Conservation (phyloP, 805 yeast species). For the Vanderwaltozyma polyspora region DNA sequence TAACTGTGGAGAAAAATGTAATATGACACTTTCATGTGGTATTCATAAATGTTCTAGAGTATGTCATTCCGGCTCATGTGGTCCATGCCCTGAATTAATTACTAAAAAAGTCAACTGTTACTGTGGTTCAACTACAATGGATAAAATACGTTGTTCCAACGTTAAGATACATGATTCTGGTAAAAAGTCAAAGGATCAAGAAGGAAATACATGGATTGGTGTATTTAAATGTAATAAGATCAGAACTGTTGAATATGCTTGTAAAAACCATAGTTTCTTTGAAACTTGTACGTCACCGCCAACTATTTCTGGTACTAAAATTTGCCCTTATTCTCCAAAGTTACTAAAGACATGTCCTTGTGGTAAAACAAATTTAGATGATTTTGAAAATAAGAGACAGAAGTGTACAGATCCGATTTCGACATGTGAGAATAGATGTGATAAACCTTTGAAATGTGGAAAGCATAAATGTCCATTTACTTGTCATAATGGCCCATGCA, state of each 20-base stretch:
- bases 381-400: slow-evolving; percentile 33
- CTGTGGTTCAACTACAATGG: slow-evolving; percentile 50
- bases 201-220: slow-evolving; percentile 37
- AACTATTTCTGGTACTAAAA: slow-evolving; percentile 15
- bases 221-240: slow-evolving; percentile 35
- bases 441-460: slow-evolving; percentile 58
- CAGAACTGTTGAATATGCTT: slow-evolving; percentile 43
- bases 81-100: slow-evolving; percentile 46
- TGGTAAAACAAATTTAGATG: slow-evolving; percentile 47
- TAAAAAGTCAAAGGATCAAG: slow-evolving; percentile 26
- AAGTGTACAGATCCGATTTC: slow-evolving; percentile 73
- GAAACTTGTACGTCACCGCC: slow-evolving; percentile 28
- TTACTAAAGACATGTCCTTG: slow-evolving; percentile 62
- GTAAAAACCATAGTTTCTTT: slow-evolving; percentile 55
- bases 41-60: slow-evolving; percentile 48
- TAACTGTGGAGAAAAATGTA: slow-evolving; percentile 50
- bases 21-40: slow-evolving; percentile 56
- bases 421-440: slow-evolving; percentile 57
- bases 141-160: slow-evolving; percentile 29
- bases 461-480: slow-evolving; percentile 50
- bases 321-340: slow-evolving; percentile 58
- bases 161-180: slow-evolving; percentile 29
- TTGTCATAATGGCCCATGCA: slow-evolving; percentile 74
- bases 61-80: slow-evolving; percentile 83
- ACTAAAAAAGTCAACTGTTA: slow-evolving; percentile 43